A percentile compares a stretch with the other conserved stretches of the same genome.
Evolutionary conservation across 23 red algal genomes (phyloP).

Genomic region (Gracilaria vermiculophylla): DNA sequence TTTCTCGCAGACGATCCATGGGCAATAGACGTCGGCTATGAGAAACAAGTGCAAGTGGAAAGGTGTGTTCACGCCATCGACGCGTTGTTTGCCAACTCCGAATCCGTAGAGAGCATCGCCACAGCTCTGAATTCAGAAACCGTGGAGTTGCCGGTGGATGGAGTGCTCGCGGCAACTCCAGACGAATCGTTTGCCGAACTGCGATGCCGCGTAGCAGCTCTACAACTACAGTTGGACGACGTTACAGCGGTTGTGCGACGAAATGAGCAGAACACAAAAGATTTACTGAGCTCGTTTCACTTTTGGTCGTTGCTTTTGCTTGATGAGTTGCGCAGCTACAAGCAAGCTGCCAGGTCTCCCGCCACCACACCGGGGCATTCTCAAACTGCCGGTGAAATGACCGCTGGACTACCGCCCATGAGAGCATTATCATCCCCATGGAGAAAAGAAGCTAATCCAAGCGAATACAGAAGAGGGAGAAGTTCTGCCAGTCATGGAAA

Average conservation of each 20-base stretch:
- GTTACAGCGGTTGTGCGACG: conserved; percentile 59
- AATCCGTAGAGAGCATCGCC: neutral
- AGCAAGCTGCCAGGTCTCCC: neutral
- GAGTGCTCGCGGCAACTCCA: neutral
- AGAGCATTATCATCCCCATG: neutral
- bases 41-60: neutral
- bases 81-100: conserved; percentile 13
- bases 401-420: conserved; percentile 1
- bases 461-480: neutral
- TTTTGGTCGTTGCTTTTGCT: conserved; percentile 68
- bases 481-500: neutral
- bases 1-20: conserved; percentile 64
- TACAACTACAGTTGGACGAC: conserved; percentile 60
- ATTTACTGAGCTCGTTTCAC: conserved; percentile 56
- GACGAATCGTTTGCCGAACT: conserved; percentile 56
- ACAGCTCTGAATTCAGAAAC: neutral
- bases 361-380: neutral
- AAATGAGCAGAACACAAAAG: conserved; percentile 61
- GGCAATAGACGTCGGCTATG: conserved; percentile 47
- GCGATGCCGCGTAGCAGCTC: conserved; percentile 45
- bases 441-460: neutral
- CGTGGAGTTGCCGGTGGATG: conserved; percentile 13
- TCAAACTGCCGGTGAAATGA: neutral
- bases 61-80: conserved; percentile 5
- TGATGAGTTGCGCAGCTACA: conserved; percentile 60